Evolutionary conservation across 257 asterid genomes (phyloP), one percentile per base, ranked within the genome.

Genomic region (Eucommia ulmoides): DNA sequence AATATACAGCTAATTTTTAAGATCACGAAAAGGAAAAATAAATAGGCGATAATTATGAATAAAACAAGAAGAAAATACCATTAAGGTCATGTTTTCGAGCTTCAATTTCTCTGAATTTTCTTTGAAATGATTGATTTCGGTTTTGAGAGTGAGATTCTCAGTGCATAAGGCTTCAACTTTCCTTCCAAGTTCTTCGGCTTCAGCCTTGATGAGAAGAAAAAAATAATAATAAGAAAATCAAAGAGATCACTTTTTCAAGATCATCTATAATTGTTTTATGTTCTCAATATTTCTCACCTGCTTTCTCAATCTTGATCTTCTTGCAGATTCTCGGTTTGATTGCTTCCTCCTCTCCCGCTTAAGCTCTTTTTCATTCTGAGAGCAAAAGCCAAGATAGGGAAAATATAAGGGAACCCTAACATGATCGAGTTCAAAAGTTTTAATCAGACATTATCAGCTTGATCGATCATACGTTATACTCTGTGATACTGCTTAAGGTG

Each of bases 261-360:
- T 55, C 25, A 8, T 59, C 6, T 67, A n/a, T n/a, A n/a, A n/a
- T n/a, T n/a, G n/a, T n/a, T n/a, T n/a, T n/a, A n/a, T n/a, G n/a
- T n/a, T n/a, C n/a, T n/a, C n/a, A n/a, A n/a, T n/a, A n/a, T n/a
- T n/a, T n/a, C n/a, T n/a, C n/a, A 81, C 99, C 95, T 91, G 99
- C 66, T 87, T 91, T 73, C 99, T 81, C 71, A 91, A 78, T 58
- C 99, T 69, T 59, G 99, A 91, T 76, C 99, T 69, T 68, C 99
- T 75, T 8, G 99, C 99, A 58, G 99, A 91, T 74, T 91, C 99
- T 52, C 99, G 76, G 54, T 91, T 91, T 26, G 99, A 91, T 66
- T 91, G 99, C 60, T 91, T 91, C 81, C 99, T 81, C 70, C 81
- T 77, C 76, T 91, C 99, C 52, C 93, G 71, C 62, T 87, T 91